Conservation (phyloP, 768 basidiomycete species). For the Agaricus subrufescens region DNA sequence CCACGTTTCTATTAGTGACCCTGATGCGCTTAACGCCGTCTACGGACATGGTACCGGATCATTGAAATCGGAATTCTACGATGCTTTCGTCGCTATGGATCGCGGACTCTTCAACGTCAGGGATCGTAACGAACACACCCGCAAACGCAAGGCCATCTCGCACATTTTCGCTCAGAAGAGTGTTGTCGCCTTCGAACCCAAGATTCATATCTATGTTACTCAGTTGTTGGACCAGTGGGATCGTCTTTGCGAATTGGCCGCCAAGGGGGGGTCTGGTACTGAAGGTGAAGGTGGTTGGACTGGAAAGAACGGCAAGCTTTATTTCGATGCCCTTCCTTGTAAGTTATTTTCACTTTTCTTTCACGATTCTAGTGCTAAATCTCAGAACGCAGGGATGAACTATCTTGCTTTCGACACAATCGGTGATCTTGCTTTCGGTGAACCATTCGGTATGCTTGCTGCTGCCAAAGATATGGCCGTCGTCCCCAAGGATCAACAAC, state of each 20-base stretch:
- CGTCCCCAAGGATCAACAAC: conserved; percentile 53
- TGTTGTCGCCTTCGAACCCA: conserved; percentile 82
- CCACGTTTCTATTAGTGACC: conserved; percentile 72
- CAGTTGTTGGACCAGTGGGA: conserved; percentile 75
- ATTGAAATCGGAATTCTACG: conserved; percentile 72
- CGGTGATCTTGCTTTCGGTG: conserved; percentile 83
- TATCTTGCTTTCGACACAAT: conserved; percentile 68
- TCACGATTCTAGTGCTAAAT: conserved; percentile 7
- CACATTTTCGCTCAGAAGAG: conserved; percentile 83
- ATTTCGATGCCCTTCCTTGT: conserved; percentile 74
- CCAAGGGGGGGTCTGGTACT: conserved; percentile 48
- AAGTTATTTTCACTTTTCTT: conserved; percentile 21
- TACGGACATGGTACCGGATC: conserved; percentile 86
- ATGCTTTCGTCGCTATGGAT: conserved; percentile 70
- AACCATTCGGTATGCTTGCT: conserved; percentile 87
- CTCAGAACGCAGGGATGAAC: conserved; percentile 35
- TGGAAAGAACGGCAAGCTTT: conserved; percentile 56
- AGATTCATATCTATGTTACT: conserved; percentile 56
- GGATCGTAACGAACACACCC: conserved; percentile 71
- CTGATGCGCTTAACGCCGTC: conserved; percentile 67
- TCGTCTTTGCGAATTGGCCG: conserved; percentile 50
- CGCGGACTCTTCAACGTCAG: conserved; percentile 81
- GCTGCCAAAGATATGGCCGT: conserved; percentile 71
- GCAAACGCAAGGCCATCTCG: conserved; percentile 89
- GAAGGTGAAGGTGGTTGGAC: conserved; percentile 65